Percentiles rank a stretch among this genome's conserved stretches.
These are phyloP conservation scores for Colletotrichum ledebouriae DNA, from an alignment of 2,329 filamentous ascomycete genomes.

Conservation along the genomic window DNA sequence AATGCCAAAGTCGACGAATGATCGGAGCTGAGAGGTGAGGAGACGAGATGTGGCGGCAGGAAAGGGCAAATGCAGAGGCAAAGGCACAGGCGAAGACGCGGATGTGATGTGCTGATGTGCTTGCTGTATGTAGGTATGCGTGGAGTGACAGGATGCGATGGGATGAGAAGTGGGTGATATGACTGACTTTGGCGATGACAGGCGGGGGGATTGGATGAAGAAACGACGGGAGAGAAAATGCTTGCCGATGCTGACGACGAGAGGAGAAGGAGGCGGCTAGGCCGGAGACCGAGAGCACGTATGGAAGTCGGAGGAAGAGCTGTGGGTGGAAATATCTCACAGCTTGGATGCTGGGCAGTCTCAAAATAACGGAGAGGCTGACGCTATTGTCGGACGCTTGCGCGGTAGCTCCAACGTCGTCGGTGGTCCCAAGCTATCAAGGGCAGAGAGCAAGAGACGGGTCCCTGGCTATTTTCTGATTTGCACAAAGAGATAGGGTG, in stretches of 20 bases:
- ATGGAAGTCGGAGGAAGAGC: not conserved
- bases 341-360: conserved; percentile 30
- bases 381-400: conserved; percentile 40
- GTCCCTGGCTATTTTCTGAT: conserved; percentile 6
- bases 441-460: conserved; percentile 17
- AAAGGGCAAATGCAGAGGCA: not conserved
- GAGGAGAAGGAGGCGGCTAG: conserved; percentile 9
- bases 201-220: conserved; percentile 18
- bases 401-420: conserved; percentile 40
- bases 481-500: conserved; percentile 16
- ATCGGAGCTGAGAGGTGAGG: conserved; percentile 17
- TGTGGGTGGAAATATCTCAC: conserved; percentile 17
- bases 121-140: conserved; percentile 30
- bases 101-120: conserved; percentile 2
- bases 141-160: conserved; percentile 28
- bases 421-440: conserved; percentile 12
- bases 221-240: conserved; percentile 14
- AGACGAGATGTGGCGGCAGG: conserved; percentile 14
- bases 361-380: conserved; percentile 39
- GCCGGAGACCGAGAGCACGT: not conserved
- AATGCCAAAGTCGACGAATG: conserved; percentile 6
- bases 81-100: not conserved
- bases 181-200: conserved; percentile 18
- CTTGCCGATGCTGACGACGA: conserved; percentile 23
- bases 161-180: conserved; percentile 32